Base-by-base conservation (phyloP, 2,329 filamentous ascomycete genomes). In the Hypoxylon sp. region DNA sequence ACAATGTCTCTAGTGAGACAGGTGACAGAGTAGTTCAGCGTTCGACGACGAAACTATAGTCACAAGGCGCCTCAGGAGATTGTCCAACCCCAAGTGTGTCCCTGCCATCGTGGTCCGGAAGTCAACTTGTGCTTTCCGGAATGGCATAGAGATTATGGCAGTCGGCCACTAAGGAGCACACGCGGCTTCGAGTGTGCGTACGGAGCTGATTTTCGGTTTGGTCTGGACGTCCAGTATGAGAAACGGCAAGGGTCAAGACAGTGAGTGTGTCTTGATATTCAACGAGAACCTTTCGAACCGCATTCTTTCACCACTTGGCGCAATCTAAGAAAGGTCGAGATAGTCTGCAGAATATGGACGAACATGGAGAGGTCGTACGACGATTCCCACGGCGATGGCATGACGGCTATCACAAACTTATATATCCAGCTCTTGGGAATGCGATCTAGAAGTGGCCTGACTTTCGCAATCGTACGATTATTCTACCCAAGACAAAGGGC, bases 401-500 rank as follows among this genome's bases (percentile, higher is more conserved):
- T 62, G 65, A 65, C 62, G 54, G 62, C 50, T 52, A 52, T 59
- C 44, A 49, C 57, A 55, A 59, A 63, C 52, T 63, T 66, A 59
- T 64, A 65, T 59, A 65, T 59, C 56, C 59, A 62, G 48, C 50
- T 56, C 62, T 56, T 60, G 46, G 39, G 59, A 62, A 59, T 48
- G 28, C 55, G 37, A 56, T 64, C 19, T 28, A 46, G 54, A 68
- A 68, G 65, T 69, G 68, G 69, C 46, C 69, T 71, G 67, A 69
- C 37, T 67, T 62, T 66, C 11, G 24, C 22, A 56, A 70, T 71
- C 70, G 64, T 71, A 70, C 68, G 70, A 70, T 63, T 68, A 59
- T 65, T 54, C 28, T 60, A 60, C 54, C 62, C 54, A 64, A 61
- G 17, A 46, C 39, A 44, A 57, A 59, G 58, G 30, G 51, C 19